Percentiles rank a stretch among this genome's conserved stretches.
Conservation (phyloP, 768 basidiomycete genomes). For the Agaricus subrufescens region DNA sequence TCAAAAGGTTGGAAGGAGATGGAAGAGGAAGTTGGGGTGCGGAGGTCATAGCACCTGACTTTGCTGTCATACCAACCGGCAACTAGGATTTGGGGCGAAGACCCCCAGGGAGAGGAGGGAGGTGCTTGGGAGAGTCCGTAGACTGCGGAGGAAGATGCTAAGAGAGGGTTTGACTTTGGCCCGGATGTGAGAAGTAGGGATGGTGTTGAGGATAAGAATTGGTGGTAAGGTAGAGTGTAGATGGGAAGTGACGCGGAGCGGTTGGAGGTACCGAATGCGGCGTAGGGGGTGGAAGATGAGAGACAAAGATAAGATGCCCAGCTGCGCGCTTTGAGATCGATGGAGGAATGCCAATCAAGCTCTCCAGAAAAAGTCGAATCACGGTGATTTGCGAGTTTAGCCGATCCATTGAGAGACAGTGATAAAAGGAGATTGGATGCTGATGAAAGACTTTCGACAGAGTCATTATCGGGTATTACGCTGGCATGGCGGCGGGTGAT, state of each 20-base stretch:
- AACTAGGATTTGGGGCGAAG: constrained; percentile 65
- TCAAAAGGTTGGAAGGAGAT: not conserved
- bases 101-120: constrained; percentile 60
- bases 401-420: constrained; percentile 52
- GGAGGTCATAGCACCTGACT: constrained; percentile 73
- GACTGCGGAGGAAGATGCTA: constrained; percentile 46
- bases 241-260: constrained; percentile 56
- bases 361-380: not conserved
- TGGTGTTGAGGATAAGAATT: constrained; percentile 39
- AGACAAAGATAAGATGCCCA: constrained; percentile 62
- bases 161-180: not conserved
- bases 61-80: constrained; percentile 83
- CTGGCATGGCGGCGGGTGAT: not conserved
- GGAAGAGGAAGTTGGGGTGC: constrained; percentile 32
- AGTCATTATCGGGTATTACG: constrained; percentile 35
- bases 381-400: constrained; percentile 16
- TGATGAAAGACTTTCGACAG: constrained; percentile 54
- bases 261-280: constrained; percentile 58
- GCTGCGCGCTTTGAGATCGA: constrained; percentile 48
- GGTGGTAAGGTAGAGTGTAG: constrained; percentile 44
- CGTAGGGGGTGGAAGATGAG: constrained; percentile 49
- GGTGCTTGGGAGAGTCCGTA: constrained; percentile 67
- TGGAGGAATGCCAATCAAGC: constrained; percentile 13
- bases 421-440: constrained; percentile 43
- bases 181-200: constrained; percentile 38